A percentile compares a stretch with the other conserved stretches of the same genome.
Conservation (phyloP, 257 asterid species). For the Eucommia ulmoides region DNA sequence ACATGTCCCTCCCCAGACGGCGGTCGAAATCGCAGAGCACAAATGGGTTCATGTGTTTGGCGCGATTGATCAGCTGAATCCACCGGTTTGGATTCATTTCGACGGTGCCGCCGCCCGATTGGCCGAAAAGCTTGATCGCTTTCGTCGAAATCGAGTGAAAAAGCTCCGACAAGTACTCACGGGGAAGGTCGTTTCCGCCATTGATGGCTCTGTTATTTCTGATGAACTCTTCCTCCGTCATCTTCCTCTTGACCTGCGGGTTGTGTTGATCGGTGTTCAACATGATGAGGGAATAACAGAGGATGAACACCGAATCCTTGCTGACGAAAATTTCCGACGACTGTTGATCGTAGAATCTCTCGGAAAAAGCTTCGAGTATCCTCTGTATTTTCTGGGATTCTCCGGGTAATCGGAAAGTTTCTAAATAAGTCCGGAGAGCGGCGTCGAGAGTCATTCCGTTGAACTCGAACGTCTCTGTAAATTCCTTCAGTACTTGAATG, state of each 20-base stretch:
- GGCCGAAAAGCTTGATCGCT: conserved; percentile 33
- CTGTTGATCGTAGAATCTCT: conserved; percentile 78
- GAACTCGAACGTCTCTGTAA: conserved; percentile 64
- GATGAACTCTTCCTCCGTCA: conserved; percentile 94
- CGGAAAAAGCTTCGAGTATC: conserved; percentile 85
- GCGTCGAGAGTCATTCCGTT: conserved; percentile 60
- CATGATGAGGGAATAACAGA: conserved; percentile 88
- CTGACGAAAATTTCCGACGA: conserved; percentile 65
- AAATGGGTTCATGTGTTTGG: conserved; percentile 49
- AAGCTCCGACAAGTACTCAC: conserved; percentile 77
- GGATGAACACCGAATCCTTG: conserved; percentile 66
- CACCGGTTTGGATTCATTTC: conserved; percentile 83
- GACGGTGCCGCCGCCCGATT: conserved; percentile 16
- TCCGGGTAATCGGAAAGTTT: conserved; percentile 74
- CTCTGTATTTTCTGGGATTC: conserved; percentile 91
- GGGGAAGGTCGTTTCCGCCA: conserved; percentile 78
- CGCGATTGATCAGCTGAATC: conserved; percentile 68
- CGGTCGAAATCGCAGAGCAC: conserved; percentile 53
- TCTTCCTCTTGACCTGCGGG: conserved; percentile 90
- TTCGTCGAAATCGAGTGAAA: conserved; percentile 65
- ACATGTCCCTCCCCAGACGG: conserved; percentile 77
- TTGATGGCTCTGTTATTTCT: conserved; percentile 66
- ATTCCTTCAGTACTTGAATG: conserved; percentile 65
- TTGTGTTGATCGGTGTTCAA: conserved; percentile 92
- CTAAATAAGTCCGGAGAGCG: conserved; percentile 63